Conservation (phyloP, 2,329 filamentous ascomycete genomes). For the Esteya vermicola region DNA sequence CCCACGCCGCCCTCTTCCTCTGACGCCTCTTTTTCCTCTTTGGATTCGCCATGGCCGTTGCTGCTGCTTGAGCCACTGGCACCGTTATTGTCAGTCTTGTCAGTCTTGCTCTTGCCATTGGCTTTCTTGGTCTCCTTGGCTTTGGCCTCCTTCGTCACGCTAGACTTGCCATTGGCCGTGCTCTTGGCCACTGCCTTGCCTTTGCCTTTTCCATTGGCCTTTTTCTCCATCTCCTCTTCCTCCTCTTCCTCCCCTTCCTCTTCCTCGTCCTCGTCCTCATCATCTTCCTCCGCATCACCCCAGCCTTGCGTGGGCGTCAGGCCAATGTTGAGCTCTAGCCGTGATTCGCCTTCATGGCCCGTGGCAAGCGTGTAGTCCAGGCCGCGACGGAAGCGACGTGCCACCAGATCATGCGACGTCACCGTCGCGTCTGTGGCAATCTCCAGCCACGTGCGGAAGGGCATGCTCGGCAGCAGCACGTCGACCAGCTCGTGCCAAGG, state of each 20-base stretch:
- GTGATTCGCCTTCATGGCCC: conserved; percentile 61
- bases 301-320: conserved; percentile 77
- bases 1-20: conserved; percentile 41
- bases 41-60: background rate
- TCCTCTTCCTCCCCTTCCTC: conserved; percentile 9
- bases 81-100: conserved; percentile 17
- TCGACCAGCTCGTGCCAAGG: conserved; percentile 68
- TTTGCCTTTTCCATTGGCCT: conserved; percentile 18
- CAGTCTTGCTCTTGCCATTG: conserved; percentile 11
- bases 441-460: conserved; percentile 83
- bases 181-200: conserved; percentile 18
- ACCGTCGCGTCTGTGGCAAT: conserved; percentile 65
- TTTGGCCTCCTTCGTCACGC: conserved; percentile 16
- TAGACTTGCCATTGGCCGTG: no score
- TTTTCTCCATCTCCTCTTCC: conserved; percentile 9
- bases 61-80: conserved; percentile 12
- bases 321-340: conserved; percentile 75
- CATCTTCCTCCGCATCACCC: conserved; percentile 43
- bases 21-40: conserved; percentile 16
- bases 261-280: conserved; percentile 25
- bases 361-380: conserved; percentile 89
- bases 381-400: conserved; percentile 73
- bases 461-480: conserved; percentile 65
- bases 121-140: conserved; percentile 17
- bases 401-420: conserved; percentile 62